Evolutionary conservation across 768 basidiomycete species (phyloP), one percentile per base, ranked within the genome.

Genomic region (Auriscalpium microsporum): DNA sequence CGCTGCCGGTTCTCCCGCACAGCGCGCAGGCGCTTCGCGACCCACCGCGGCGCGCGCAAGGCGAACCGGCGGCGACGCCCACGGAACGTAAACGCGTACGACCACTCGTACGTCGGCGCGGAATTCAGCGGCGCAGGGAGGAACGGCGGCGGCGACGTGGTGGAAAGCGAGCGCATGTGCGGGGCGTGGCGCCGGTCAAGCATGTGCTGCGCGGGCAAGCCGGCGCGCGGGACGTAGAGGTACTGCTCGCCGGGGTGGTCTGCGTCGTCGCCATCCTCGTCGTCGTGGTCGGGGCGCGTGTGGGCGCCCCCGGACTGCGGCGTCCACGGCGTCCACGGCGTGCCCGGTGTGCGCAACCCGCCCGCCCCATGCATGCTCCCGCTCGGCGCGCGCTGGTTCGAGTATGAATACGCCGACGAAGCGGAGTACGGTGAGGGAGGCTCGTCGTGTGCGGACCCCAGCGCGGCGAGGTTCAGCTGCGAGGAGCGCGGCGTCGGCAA

Each of bases 11-110:
- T 14, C 37, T 40, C 37, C 17, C 49, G 23, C 51, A 52, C 34
- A 14, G 28, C 13, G 33, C 14, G n/a, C 49, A 28, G 33, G 13
- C 34, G 46, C 6, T 49, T 52, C 19, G 50, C 50, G 54, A 55
- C 58, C 46, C 59, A 49, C 10, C 50, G 52, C 0, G 82, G 81
- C 33, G 75, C 54, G 6, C 70, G 67, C 13, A 85, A 17, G 16
- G 75, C 73, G 56, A 87, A 63, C n/a, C 80, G 77, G 57, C 83
- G 74, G 16, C 80, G 71, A 33, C 80, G 73, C 1, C 82, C 82
- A 28, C 72, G 65, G 53, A 84, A 72, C 21, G 75, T 72, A 62
- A 86, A 86, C 16, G 77, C 72, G 74, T 77, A 79, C 17, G 76
- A 73, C 73, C 75, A 79, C 42, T 69, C 45, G 52, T 54, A 58